A percentile compares a stretch with the other conserved stretches of the same genome.
phyloP scores from a whole-genome alignment of 306 rosid species.

The Malus asiatica region DNA sequence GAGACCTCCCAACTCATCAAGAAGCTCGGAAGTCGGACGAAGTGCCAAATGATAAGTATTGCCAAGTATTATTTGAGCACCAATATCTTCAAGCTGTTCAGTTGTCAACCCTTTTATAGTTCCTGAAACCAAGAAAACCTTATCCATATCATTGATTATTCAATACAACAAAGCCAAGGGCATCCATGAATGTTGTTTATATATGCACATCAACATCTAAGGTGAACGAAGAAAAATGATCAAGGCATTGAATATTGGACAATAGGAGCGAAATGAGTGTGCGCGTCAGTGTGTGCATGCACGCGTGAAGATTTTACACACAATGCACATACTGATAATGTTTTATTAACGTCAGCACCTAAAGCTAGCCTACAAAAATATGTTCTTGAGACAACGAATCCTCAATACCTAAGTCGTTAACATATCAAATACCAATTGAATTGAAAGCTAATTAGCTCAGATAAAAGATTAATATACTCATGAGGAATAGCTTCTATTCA shows the following conservation, averaged over 20 bases:
- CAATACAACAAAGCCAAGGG: neutral
- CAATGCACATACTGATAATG: neutral
- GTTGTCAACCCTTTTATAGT: slow-evolving; percentile 80
- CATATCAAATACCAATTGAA: neutral
- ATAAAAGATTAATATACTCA: neutral
- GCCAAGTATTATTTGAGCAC: slow-evolving; percentile 94
- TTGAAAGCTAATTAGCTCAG: neutral
- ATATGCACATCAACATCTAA: neutral
- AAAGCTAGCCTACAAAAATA: neutral
- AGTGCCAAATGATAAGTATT: slow-evolving; percentile 93
- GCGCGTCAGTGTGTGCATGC: too few species aligned
- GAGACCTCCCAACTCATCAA: slow-evolving; percentile 82
- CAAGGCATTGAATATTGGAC: neutral
- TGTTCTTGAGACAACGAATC: neutral
- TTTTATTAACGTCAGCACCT: neutral
- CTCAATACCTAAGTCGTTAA: neutral
- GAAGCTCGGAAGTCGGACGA: slow-evolving; percentile 89
- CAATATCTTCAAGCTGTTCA: slow-evolving; percentile 84
- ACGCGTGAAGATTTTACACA: neutral
- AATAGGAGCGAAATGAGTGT: neutral
- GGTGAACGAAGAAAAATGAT: neutral
- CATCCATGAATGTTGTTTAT: neutral
- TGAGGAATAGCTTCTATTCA: neutral
- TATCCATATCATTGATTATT: slow-evolving; percentile 2
- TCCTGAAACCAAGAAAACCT: slow-evolving; percentile 42